Base-by-base conservation (phyloP, 2,329 filamentous ascomycete genomes). In the Trichoderma aggressivum region DNA sequence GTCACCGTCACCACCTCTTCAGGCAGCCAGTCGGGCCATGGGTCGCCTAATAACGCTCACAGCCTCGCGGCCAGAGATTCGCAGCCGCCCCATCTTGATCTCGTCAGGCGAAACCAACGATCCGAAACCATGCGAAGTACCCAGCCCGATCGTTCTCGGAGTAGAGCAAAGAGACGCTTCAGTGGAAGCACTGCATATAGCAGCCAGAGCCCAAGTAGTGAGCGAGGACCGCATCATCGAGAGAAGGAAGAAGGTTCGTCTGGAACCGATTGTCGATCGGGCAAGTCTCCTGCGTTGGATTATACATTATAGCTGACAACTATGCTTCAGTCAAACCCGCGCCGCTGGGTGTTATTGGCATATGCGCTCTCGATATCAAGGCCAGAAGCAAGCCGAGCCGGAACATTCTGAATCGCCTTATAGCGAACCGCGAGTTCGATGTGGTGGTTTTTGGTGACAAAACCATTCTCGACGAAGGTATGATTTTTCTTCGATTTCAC, bases 391-490 rank as follows among this genome's bases (percentile, higher is more conserved):
- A 98, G 81, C 96, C 96, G 1, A 98, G 95, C 79, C 89, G 97
- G 75, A 98, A 97, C 78, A 99, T 99, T 75, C 84, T 99, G 72
- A 98, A 97, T 78, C 90, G 94, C 64, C 86, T 99, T 24, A 95
- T 98, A 74, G 90, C 92, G 39, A 94, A 97, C 75, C 89, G 91
- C 63, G 95, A 98, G 76, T 98, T 99, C 78, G 95, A 99, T 77
- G 94, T 98, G 28, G 91, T 97, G 73, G 95, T 99, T 14, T 99
- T 99, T 83, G 97, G 96, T 61, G 96, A 99, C 84, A 99, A 99
- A 82, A 95, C 98, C 56, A 99, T 99, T 75, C 86, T 99, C 43
- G 96, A 99, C 78, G 96, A 99, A 87, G 88, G 88, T 89, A 76
- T 75, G 85, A 79, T n/a, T 59, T n/a, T 10, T 24, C 43, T 34